These are phyloP conservation scores for Bacidia rubella DNA, from an alignment of 495 filamentous ascomycete genomes.

Conservation along the genomic window DNA sequence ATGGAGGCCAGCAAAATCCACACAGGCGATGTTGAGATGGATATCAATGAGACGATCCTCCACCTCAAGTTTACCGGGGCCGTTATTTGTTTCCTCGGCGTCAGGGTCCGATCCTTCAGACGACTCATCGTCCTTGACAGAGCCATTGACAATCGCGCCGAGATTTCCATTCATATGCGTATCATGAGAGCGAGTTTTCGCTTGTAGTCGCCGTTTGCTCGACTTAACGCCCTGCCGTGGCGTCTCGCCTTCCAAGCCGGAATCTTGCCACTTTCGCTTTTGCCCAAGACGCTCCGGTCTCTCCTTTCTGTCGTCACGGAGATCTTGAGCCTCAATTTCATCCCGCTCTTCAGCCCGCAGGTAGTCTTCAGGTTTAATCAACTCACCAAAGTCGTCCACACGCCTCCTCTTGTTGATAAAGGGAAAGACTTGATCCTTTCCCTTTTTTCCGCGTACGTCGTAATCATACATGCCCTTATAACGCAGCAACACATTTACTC, in stretches of 20 bases:
- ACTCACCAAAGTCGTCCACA: conserved; percentile 81
- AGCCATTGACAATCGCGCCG: conserved; percentile 25
- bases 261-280: conserved; percentile 86
- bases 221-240: conserved; percentile 26
- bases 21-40: conserved; percentile 63
- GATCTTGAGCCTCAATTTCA: conserved; percentile 53
- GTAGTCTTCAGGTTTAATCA: conserved; percentile 87
- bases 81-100: conserved; percentile 34
- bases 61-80: conserved; percentile 62
- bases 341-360: conserved; percentile 87
- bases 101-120: conserved; percentile 35
- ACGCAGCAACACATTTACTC: conserved; percentile 81
- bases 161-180: conserved; percentile 6
- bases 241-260: conserved; percentile 25
- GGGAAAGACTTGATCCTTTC: conserved; percentile 85
- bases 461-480: conserved; percentile 81
- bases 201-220: conserved; percentile 33
- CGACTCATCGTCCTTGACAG: conserved; percentile 31
- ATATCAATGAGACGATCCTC: conserved; percentile 46
- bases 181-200: conserved; percentile 30
- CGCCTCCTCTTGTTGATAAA: conserved; percentile 67
- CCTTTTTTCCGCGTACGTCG: conserved; percentile 84
- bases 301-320: conserved; percentile 30
- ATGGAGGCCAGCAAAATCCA: conserved; percentile 86
- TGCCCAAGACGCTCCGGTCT: conserved; percentile 61